Conservation (phyloP, 2,329 filamentous ascomycete species). For the Calonectria ilicicola region DNA sequence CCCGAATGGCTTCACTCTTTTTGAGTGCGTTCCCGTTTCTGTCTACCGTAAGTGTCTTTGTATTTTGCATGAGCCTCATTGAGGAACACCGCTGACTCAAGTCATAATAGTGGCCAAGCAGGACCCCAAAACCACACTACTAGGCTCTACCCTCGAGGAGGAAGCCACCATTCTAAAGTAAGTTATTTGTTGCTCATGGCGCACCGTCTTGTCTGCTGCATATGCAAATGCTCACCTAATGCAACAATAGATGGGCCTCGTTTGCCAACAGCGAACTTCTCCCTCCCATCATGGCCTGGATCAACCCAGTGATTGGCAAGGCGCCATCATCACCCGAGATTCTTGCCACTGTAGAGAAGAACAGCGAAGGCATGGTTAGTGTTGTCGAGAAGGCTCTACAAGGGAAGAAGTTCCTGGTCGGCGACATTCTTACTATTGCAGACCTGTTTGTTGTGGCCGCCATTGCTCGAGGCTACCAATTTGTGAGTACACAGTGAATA, state of each 20-base stretch:
- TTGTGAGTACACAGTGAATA: not conserved
- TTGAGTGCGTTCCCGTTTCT: constrained; percentile 21
- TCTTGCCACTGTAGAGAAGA: constrained; percentile 17
- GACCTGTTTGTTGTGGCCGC: constrained; percentile 24
- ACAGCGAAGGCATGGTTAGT: constrained; percentile 22
- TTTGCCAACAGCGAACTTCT: constrained; percentile 23
- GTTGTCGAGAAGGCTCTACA: constrained; percentile 18
- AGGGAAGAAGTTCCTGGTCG: constrained; percentile 18
- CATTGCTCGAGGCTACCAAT: constrained; percentile 20
- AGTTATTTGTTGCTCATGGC: not conserved
- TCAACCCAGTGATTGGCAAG: constrained; percentile 24
- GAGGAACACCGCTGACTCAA: not conserved
- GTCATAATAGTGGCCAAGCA: constrained; percentile 20
- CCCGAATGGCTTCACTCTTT: constrained; percentile 19
- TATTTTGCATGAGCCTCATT: no score
- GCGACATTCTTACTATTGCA: constrained; percentile 18
- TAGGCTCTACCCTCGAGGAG: constrained; percentile 20
- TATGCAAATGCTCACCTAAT: not conserved
- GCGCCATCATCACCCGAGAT: constrained; percentile 18
- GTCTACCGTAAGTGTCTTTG: not conserved
- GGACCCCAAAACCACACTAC: constrained; percentile 18
- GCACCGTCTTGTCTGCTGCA: not conserved
- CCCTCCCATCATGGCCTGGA: constrained; percentile 27
- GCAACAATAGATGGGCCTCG: constrained; percentile 13
- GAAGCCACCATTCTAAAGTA: constrained; percentile 24